A percentile compares a stretch with the other conserved stretches of the same genome.
Evolutionary conservation across 805 yeast species (phyloP).

Genomic region (Ogataea thermomethanolica): DNA sequence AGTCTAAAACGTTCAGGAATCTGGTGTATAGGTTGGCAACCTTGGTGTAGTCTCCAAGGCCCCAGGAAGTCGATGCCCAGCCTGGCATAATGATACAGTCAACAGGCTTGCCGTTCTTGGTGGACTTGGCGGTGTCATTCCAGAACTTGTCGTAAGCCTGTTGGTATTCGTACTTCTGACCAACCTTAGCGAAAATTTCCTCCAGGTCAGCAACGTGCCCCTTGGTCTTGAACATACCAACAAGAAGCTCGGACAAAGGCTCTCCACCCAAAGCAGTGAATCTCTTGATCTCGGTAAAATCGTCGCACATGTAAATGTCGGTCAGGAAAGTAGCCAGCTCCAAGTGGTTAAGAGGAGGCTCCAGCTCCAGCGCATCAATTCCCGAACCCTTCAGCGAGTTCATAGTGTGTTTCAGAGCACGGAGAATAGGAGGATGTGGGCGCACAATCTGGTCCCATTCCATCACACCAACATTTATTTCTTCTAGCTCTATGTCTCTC

Average conservation of each 20-base stretch:
- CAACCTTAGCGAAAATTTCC: constrained; percentile 41
- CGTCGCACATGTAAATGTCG: constrained; percentile 24
- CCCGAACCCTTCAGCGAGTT: constrained; percentile 34
- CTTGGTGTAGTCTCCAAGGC: constrained; percentile 37
- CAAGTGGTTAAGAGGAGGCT: constrained; percentile 29
- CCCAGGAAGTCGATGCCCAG: constrained; percentile 41
- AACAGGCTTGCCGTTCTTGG: constrained; percentile 37
- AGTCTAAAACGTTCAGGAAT: constrained; percentile 52
- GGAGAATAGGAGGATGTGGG: constrained; percentile 54
- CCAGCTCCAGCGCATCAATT: constrained; percentile 41
- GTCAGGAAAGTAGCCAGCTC: constrained; percentile 27
- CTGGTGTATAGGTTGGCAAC: constrained; percentile 52
- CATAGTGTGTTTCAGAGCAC: constrained; percentile 38
- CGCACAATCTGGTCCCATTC: constrained; percentile 42
- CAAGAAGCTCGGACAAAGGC: constrained; percentile 23
- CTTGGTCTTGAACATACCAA: constrained; percentile 20
- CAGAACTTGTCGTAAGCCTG: constrained; percentile 38
- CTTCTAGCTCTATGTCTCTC: constrained; percentile 26
- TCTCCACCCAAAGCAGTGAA: constrained; percentile 30
- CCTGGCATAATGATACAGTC: constrained; percentile 51
- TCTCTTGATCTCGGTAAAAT: constrained; percentile 24
- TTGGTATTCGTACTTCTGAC: constrained; percentile 35
- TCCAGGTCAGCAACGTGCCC: constrained; percentile 13
- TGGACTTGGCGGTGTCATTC: constrained; percentile 31
- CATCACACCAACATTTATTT: constrained; percentile 45